phyloP scores from a whole-genome alignment of 768 basidiomycete species.

The Chalciporus piperatus region DNA sequence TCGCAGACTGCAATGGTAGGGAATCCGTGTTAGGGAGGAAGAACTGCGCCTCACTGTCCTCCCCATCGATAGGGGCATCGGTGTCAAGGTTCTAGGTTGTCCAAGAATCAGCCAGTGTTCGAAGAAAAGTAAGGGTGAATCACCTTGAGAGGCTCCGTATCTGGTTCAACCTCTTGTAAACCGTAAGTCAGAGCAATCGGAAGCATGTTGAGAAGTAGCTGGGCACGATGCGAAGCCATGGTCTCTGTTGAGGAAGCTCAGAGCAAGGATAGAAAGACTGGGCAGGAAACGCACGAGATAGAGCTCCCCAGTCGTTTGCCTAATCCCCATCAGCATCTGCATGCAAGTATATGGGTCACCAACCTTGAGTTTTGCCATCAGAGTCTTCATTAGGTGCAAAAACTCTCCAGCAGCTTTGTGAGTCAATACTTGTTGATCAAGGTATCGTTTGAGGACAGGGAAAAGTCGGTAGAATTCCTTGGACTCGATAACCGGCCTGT shows the following conservation, averaged over 20 bases:
- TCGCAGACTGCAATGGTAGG: conserved; percentile 7
- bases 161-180: conserved; percentile 43
- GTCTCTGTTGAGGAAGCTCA: conserved; percentile 35
- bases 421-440: conserved; percentile 48
- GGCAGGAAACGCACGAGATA: conserved; percentile 46
- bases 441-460: conserved; percentile 39
- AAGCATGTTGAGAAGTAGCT: conserved; percentile 39
- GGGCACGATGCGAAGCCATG: conserved; percentile 44
- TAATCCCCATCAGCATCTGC: conserved; percentile 19
- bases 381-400: conserved; percentile 52
- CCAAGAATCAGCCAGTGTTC: not conserved
- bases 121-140: not conserved
- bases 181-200: conserved; percentile 49
- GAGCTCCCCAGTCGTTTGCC: conserved; percentile 62
- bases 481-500: conserved; percentile 56
- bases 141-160: conserved; percentile 52
- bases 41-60: conserved; percentile 38
- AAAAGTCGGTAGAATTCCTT: conserved; percentile 55
- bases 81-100: conserved; percentile 53
- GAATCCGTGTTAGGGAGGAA: conserved; percentile 22
- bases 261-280: not conserved
- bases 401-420: conserved; percentile 53
- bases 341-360: not conserved
- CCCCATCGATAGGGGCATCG: conserved; percentile 36
- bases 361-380: conserved; percentile 68